Conservation (phyloP, 768 basidiomycete genomes). For the Russula virescens region DNA sequence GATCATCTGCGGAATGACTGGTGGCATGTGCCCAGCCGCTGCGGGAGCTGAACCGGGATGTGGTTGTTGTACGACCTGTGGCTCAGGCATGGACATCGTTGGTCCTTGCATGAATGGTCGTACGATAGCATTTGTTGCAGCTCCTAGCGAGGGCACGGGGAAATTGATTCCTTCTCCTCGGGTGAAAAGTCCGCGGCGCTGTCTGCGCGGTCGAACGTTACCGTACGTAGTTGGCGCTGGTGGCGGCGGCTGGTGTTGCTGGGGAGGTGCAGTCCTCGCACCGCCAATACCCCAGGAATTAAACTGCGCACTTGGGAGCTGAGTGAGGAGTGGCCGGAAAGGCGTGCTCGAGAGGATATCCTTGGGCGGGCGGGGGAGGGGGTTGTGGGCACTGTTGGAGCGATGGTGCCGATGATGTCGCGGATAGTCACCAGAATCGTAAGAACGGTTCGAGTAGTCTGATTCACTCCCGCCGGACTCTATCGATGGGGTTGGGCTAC, state of each 20-base stretch:
- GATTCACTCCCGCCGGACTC: background rate
- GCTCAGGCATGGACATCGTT: slow-evolving; percentile 12
- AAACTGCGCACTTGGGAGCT: slow-evolving; percentile 38
- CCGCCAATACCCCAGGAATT: slow-evolving; percentile 25
- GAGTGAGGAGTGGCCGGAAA: slow-evolving; percentile 46
- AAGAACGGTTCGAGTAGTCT: slow-evolving; percentile 2
- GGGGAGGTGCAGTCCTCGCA: background rate
- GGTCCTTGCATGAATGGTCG: background rate
- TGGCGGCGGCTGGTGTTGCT: background rate
- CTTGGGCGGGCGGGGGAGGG: slow-evolving; percentile 56
- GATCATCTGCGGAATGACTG: background rate
- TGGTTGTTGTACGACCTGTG: background rate
- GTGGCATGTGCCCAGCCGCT: too few relatives aligned
- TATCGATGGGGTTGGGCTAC: slow-evolving; percentile 1
- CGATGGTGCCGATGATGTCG: slow-evolving; percentile 8
- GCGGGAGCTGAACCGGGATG: background rate
- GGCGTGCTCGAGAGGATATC: slow-evolving; percentile 56
- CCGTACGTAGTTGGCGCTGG: slow-evolving; percentile 2
- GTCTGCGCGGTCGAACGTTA: slow-evolving; percentile 1
- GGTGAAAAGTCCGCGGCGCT: slow-evolving; percentile 12
- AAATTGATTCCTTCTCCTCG: background rate
- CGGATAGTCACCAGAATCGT: slow-evolving; percentile 3
- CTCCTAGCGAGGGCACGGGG: background rate
- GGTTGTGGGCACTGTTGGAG: slow-evolving; percentile 36
- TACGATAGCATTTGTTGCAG: background rate